A percentile compares a stretch with the other conserved stretches of the same genome.
phyloP scores from a whole-genome alignment of 73 alveolate species.

The Tetrahymena thermophila region DNA sequence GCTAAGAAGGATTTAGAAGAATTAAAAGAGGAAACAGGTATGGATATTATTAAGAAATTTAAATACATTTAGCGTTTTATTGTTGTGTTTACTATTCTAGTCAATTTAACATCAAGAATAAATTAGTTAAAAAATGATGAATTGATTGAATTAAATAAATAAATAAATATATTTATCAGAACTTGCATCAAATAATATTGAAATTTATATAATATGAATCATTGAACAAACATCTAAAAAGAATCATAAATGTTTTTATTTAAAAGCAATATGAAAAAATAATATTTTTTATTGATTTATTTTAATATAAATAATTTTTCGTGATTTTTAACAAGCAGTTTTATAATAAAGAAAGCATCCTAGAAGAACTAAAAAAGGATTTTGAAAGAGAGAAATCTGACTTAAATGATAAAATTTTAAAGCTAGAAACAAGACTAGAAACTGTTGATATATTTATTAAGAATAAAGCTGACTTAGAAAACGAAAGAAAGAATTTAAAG shows the following conservation, averaged over 20 bases:
- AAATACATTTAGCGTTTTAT: background rate
- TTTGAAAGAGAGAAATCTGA: conserved; percentile 27
- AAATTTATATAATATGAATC: no score
- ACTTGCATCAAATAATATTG: no score
- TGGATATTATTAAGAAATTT: background rate
- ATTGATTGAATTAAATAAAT: no score
- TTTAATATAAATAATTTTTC: no score
- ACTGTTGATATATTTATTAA: conserved; percentile 28
- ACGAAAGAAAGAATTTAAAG: conserved; percentile 3
- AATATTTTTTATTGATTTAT: no score
- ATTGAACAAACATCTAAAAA: no score
- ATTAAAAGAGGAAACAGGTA: conserved; percentile 15
- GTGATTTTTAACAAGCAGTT: background rate
- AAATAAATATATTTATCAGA: no score
- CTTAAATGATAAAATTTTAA: conserved; percentile 16
- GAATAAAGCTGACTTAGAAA: conserved; percentile 36
- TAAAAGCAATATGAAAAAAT: no score
- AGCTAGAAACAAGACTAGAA: conserved; percentile 36
- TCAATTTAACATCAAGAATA: no score
- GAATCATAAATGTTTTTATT: no score
- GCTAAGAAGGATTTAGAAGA: conserved; percentile 21
- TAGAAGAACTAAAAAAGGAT: conserved; percentile 3
- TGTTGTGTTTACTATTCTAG: no score
- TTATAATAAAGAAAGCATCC: conserved; percentile 1
- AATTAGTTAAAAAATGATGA: no score